Base-by-base conservation (phyloP, 2,329 filamentous ascomycete genomes). In the Furcasterigmium sp. region DNA sequence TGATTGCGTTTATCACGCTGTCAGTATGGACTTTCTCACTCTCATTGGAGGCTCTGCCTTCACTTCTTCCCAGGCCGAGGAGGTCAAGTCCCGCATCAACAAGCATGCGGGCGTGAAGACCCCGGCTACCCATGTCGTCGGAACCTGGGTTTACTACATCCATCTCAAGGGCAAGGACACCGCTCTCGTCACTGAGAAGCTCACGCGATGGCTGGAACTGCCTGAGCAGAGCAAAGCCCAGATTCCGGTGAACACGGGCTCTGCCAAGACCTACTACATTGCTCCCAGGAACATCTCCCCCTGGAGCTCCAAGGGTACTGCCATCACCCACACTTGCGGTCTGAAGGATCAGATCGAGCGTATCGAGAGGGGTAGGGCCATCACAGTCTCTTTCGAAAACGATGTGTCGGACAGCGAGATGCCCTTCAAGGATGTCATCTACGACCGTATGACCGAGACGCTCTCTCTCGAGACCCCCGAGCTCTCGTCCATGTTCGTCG, bases 221-320 rank as follows among this genome's bases (percentile, higher is more conserved):
- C 63, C 76, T 26, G 65, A 69, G 28, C 61, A 64, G 41, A 59
- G 59, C 25, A 56, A 70, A 15, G 57, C 70, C 46, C 66, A 80
- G 51, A 73, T 75, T 51, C 68, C 69, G 48, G 69, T 70, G 46
- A 63, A 69, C 21, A 59, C 59, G 26, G 47, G 49, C 11, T 44
- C 45, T 53, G 60, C 28, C 55, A 64, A 37, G 59, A 72, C 66
- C 48, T 63, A 55, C 60, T 88, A 90, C 60, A 76, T 95, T 46
- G 82, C 78, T 37, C 91, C 91, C 17, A 80, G 91, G 52, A 86
- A 87, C 55, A 91, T 95, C 53, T 96, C 91, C 32, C 93, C 93
- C 60, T 98, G 93, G 93, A 96, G 90, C 67, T 95, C 91, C 44
- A 91, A 96, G 65, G 91, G 91, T 21, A 95, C 91, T 37, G 91